These are phyloP conservation scores for Suhomyces yuchorum DNA, from an alignment of 1,139 yeast species.

Conservation along the genomic window DNA sequence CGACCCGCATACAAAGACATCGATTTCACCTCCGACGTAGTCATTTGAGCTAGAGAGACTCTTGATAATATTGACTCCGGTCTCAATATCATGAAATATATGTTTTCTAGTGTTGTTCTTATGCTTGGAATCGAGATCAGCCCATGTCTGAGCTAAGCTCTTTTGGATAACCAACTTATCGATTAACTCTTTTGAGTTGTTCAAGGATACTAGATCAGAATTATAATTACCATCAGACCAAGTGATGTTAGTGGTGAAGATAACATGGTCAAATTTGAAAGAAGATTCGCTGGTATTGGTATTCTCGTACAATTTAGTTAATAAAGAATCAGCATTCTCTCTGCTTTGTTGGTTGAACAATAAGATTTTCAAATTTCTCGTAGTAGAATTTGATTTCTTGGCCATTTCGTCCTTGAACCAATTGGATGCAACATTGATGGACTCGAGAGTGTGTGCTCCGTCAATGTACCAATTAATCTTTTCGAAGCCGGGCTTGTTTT, in stretches of 20 bases:
- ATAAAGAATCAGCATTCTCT: slow-evolving; percentile 68
- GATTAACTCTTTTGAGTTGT: slow-evolving; percentile 70
- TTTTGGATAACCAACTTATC: slow-evolving; percentile 83
- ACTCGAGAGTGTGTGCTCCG: slow-evolving; percentile 95
- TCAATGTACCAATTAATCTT: slow-evolving; percentile 77
- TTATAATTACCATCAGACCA: slow-evolving; percentile 83
- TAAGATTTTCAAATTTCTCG: slow-evolving; percentile 44
- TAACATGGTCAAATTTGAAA: slow-evolving; percentile 65
- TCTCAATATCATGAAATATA: slow-evolving; percentile 75
- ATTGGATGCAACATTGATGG: slow-evolving; percentile 72
- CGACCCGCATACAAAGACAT: slow-evolving; percentile 93
- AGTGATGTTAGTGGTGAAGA: slow-evolving; percentile 90
- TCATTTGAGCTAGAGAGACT: slow-evolving; percentile 36
- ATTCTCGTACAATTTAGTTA: slow-evolving; percentile 53
- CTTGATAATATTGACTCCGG: slow-evolving; percentile 59
- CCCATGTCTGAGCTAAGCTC: slow-evolving; percentile 71
- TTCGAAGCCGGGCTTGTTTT: slow-evolving; percentile 41
- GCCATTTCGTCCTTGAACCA: slow-evolving; percentile 61
- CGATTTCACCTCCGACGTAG: slow-evolving; percentile 39
- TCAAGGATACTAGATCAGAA: slow-evolving; percentile 81
- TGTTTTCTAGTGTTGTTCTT: slow-evolving; percentile 40
- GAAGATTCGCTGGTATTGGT: slow-evolving; percentile 23
- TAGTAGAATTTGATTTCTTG: slow-evolving; percentile 1
- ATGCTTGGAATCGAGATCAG: slow-evolving; percentile 46
- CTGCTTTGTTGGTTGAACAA: slow-evolving; percentile 94